These are phyloP conservation scores for Daldinia caldariorum DNA, from an alignment of 495 filamentous ascomycete species.

Conservation along the genomic window DNA sequence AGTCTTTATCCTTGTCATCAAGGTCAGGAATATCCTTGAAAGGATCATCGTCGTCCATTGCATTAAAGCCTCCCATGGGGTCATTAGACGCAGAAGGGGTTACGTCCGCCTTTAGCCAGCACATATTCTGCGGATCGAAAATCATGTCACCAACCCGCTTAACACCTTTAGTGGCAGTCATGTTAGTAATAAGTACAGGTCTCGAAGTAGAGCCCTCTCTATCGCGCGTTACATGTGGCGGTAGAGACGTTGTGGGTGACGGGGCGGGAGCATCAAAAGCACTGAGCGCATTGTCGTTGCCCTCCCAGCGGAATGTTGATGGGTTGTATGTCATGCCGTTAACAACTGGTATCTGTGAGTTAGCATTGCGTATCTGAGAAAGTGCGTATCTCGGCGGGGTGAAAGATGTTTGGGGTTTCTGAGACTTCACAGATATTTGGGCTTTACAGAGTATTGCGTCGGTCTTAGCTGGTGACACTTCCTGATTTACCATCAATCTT, in stretches of 20 bases:
- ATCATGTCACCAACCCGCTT: constrained; percentile 96
- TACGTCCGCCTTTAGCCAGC: constrained; percentile 80
- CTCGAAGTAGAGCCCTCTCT: constrained; percentile 71
- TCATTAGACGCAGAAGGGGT: constrained; percentile 55
- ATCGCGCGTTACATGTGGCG: constrained; percentile 60
- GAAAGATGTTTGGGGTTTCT: neutral
- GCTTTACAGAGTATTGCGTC: neutral
- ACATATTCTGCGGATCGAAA: constrained; percentile 95
- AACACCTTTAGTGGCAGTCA: constrained; percentile 76
- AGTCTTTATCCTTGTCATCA: constrained; percentile 60
- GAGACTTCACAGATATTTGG: constrained; percentile 22
- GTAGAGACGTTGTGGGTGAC: constrained; percentile 58
- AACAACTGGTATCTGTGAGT: constrained; percentile 65
- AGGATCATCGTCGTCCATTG: constrained; percentile 71
- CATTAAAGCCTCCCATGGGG: constrained; percentile 79
- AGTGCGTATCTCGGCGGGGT: neutral
- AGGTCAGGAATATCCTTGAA: constrained; percentile 67
- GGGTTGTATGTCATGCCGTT: constrained; percentile 98
- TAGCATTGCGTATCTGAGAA: constrained; percentile 32
- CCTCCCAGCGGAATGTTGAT: constrained; percentile 85
- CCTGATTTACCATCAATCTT: constrained; percentile 1
- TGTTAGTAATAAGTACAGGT: constrained; percentile 93
- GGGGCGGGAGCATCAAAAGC: constrained; percentile 72
- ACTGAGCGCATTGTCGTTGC: constrained; percentile 84
- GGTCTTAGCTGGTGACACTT: constrained; percentile 16